Evolutionary conservation across 768 basidiomycete genomes (phyloP).

Genomic region (Suillus sp.): DNA sequence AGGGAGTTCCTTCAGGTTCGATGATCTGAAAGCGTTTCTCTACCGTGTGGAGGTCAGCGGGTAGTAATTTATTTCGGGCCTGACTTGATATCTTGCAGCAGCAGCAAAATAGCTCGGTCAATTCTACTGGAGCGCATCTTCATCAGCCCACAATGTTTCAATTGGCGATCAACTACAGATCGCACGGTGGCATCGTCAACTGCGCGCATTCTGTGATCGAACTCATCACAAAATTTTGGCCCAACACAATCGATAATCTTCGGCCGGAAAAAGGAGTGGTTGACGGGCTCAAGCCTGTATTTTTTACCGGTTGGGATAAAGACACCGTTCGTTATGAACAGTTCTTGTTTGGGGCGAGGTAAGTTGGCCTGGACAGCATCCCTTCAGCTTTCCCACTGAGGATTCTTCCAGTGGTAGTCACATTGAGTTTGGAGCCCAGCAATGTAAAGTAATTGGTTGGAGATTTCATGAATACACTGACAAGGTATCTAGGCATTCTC

Average conservation of each 20-base stretch:
- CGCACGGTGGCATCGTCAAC: constrained; percentile 73
- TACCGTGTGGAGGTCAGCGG: constrained; percentile 57
- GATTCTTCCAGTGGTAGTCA: constrained; percentile 40
- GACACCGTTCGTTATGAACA: constrained; percentile 50
- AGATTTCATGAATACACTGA: not conserved
- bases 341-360: constrained; percentile 58
- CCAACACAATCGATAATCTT: constrained; percentile 61
- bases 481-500: constrained; percentile 53
- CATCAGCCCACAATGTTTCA: constrained; percentile 49
- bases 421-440: constrained; percentile 64
- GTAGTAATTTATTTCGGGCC: not conserved
- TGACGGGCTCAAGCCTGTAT: constrained; percentile 57
- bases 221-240: constrained; percentile 64
- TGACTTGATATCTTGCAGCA: constrained; percentile 10
- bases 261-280: constrained; percentile 56
- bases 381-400: constrained; percentile 18
- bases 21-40: constrained; percentile 69
- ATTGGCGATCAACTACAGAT: constrained; percentile 66
- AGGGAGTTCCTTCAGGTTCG: constrained; percentile 72
- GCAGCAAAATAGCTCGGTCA: constrained; percentile 23
- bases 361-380: constrained; percentile 10
- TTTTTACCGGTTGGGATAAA: constrained; percentile 52
- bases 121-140: constrained; percentile 19
- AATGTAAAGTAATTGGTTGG: constrained; percentile 45
- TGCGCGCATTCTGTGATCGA: constrained; percentile 67